Conservation (phyloP, 805 yeast genomes). For the Metschnikowia continentalis region DNA sequence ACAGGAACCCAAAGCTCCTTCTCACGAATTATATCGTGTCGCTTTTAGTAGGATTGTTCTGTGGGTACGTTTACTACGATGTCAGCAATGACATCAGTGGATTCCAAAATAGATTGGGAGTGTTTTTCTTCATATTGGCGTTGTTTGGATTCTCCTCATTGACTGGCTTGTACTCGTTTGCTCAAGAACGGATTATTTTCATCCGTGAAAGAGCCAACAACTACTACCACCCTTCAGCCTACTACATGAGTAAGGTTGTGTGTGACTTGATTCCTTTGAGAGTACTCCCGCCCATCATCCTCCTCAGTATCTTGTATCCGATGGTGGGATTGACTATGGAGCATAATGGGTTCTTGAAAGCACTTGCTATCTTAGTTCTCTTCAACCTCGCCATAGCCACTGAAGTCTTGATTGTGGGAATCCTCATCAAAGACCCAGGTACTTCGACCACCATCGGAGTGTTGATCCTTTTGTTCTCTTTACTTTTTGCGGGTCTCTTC, state of each 20-base stretch:
- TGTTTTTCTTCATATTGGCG: slow-evolving; percentile 86
- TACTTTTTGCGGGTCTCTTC: slow-evolving; percentile 90
- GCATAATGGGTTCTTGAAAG: slow-evolving; percentile 66
- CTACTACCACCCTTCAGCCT: slow-evolving; percentile 83
- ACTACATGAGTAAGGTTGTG: slow-evolving; percentile 76
- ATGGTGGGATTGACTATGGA: slow-evolving; percentile 82
- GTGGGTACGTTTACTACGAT: slow-evolving; percentile 82
- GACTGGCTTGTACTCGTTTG: slow-evolving; percentile 86
- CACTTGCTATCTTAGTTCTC: slow-evolving; percentile 64
- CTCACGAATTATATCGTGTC: slow-evolving; percentile 81
- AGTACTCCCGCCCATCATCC: slow-evolving; percentile 83
- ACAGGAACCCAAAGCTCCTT: slow-evolving; percentile 87
- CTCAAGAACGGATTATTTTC: slow-evolving; percentile 83
- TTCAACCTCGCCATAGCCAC: slow-evolving; percentile 86
- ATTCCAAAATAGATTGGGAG: slow-evolving; percentile 90
- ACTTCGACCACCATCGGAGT: slow-evolving; percentile 90
- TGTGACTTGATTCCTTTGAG: slow-evolving; percentile 93
- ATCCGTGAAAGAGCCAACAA: slow-evolving; percentile 92
- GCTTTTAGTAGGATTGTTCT: slow-evolving; percentile 69
- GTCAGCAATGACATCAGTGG: slow-evolving; percentile 89
- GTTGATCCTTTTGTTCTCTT: slow-evolving; percentile 73
- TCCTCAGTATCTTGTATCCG: slow-evolving; percentile 82
- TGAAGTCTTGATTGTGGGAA: slow-evolving; percentile 84
- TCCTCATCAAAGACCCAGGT: slow-evolving; percentile 81
- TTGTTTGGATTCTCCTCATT: slow-evolving; percentile 91